These are phyloP conservation scores for Parathielavia appendiculata DNA, from an alignment of 495 filamentous ascomycete genomes.

Conservation along the genomic window DNA sequence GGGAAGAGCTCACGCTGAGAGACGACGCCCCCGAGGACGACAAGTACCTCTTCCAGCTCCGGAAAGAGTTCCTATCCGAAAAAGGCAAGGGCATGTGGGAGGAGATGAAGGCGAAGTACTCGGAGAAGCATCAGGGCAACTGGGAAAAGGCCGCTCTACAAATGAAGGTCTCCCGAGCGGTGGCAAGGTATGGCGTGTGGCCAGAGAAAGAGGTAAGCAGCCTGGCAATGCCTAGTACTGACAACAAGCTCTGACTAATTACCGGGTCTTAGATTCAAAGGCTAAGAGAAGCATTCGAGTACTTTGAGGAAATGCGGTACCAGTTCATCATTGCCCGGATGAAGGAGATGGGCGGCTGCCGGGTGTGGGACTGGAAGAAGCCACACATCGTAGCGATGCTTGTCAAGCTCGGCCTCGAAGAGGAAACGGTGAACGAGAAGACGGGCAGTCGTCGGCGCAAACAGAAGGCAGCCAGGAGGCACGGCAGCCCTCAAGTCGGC, in stretches of 20 bases:
- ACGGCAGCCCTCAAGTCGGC: constrained; percentile 31
- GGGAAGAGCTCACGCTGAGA: constrained; percentile 31
- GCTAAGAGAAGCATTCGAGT: constrained; percentile 28
- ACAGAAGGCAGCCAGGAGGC: constrained; percentile 33
- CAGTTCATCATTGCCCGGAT: constrained; percentile 31
- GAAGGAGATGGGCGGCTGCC: constrained; percentile 37
- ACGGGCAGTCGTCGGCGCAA: constrained; percentile 29
- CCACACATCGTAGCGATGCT: constrained; percentile 36
- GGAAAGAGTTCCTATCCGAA: constrained; percentile 39
- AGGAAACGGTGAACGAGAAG: constrained; percentile 30
- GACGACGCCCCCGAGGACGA: constrained; percentile 46
- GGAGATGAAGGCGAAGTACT: constrained; percentile 43
- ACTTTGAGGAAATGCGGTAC: constrained; percentile 33
- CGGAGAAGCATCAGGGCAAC: constrained; percentile 37
- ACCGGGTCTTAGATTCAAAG: constrained; percentile 24
- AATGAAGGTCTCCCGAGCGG: constrained; percentile 46
- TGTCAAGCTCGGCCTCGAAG: constrained; percentile 35
- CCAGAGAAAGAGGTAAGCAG: constrained; percentile 40
- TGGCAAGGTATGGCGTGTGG: constrained; percentile 43
- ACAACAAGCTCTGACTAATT: not conserved
- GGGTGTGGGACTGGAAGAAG: constrained; percentile 37
- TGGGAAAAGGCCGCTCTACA: constrained; percentile 43
- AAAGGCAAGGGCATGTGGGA: constrained; percentile 52
- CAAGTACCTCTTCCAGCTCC: constrained; percentile 40
- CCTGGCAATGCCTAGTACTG: not conserved